These are phyloP conservation scores for Skeletonema grethae DNA, from an alignment of 108 stramenopile genomes.

Conservation along the genomic window DNA sequence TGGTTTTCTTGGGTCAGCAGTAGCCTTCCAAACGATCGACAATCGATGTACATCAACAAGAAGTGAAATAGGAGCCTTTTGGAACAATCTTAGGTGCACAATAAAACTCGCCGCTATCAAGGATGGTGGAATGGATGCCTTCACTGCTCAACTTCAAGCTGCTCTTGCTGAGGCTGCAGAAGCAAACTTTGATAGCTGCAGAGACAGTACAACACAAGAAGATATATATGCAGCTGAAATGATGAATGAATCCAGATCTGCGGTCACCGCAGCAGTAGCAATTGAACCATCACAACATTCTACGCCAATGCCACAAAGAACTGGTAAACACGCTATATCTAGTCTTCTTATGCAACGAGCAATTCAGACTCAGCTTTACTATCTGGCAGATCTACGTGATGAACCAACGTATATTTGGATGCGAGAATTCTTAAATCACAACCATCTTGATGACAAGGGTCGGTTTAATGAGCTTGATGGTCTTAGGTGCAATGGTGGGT, in stretches of 20 bases:
- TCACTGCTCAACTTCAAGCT: constrained; percentile 5
- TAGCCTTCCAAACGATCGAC: background rate
- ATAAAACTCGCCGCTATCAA: background rate
- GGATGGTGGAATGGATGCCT: constrained; percentile 1
- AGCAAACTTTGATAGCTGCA: background rate
- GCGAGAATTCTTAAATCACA: constrained; percentile 2
- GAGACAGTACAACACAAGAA: background rate
- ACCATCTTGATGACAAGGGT: constrained; percentile 8
- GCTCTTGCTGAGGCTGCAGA: background rate
- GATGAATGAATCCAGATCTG: background rate
- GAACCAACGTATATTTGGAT: constrained; percentile 9
- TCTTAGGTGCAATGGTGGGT: background rate
- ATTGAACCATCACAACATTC: background rate
- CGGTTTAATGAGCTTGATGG: constrained; percentile 11
- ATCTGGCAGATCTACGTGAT: constrained; percentile 8
- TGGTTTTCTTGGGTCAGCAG: background rate
- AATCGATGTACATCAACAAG: background rate
- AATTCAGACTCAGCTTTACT: constrained; percentile 13
- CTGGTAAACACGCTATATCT: constrained; percentile 11
- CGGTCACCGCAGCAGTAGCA: background rate
- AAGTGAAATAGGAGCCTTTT: background rate
- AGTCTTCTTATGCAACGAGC: constrained; percentile 12
- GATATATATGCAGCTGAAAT: background rate
- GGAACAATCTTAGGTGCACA: background rate
- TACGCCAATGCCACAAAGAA: background rate